phyloP scores from a whole-genome alignment of 176 grass and related monocot genomes.

The Eragrostis nindensis region DNA sequence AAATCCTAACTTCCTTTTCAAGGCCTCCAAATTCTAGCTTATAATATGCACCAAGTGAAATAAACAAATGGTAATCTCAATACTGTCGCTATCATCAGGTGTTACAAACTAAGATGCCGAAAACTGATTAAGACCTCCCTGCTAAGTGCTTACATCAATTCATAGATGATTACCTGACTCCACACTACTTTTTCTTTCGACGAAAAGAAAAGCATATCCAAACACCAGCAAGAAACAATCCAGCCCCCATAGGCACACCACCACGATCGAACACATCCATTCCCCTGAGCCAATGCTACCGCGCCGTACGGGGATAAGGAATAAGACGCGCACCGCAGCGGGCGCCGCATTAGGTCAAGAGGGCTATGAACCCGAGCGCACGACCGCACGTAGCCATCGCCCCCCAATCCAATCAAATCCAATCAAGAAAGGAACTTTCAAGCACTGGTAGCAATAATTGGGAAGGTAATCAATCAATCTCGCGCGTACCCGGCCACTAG shows the following conservation, averaged over 20 bases:
- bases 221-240: conserved; percentile 23
- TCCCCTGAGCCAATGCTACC: conserved; percentile 19
- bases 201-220: background rate
- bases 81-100: conserved; percentile 42
- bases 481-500: conserved; percentile 77
- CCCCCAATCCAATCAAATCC: conserved; percentile 33
- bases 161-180: background rate
- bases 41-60: conserved; percentile 3
- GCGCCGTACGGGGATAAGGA: background rate
- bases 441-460: conserved; percentile 20
- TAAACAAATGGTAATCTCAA: conserved; percentile 7
- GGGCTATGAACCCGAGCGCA: conserved; percentile 19
- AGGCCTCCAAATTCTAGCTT: background rate
- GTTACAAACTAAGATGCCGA: background rate
- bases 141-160: conserved; percentile 20
- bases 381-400: conserved; percentile 19
- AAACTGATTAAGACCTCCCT: conserved; percentile 10
- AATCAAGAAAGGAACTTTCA: background rate
- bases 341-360: conserved; percentile 38
- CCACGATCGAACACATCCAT: conserved; percentile 24
- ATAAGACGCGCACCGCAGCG: conserved; percentile 24
- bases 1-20: background rate
- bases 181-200: background rate
- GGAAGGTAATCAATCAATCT: conserved; percentile 1
- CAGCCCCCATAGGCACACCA: background rate